Conservation (phyloP, 306 rosid genomes). For the Vicia sativa region DNA sequence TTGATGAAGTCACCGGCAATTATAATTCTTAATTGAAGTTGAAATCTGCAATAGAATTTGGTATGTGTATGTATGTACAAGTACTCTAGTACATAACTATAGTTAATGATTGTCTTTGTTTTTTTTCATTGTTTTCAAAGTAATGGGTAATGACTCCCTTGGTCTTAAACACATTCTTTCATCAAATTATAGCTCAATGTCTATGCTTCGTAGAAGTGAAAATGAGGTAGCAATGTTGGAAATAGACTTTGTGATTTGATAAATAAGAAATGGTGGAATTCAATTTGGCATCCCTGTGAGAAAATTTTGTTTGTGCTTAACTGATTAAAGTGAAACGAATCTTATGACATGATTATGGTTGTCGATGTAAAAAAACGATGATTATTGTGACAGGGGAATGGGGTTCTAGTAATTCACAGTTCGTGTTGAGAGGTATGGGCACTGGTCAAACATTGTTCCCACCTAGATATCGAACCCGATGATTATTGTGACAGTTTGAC, state of each 20-base stretch:
- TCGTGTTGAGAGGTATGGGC: too few species aligned
- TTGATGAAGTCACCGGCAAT: conserved; percentile 53
- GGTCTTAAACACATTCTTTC: conserved; percentile 34
- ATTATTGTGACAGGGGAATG: too few species aligned
- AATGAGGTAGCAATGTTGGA: neutral
- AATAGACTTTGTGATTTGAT: neutral
- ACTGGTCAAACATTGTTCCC: too few species aligned
- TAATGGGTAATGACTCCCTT: conserved; percentile 29
- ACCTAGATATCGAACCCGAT: too few species aligned
- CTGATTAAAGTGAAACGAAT: too few species aligned
- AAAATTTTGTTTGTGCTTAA: too few species aligned
- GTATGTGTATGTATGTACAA: conserved; percentile 43
- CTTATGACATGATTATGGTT: too few species aligned
- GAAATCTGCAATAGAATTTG: conserved; percentile 30
- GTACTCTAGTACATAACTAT: conserved; percentile 49
- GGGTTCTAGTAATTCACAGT: too few species aligned
- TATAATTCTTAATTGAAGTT: conserved; percentile 40
- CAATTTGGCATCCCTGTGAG: neutral
- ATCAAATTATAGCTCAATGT: conserved; percentile 14
- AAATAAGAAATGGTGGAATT: neutral
- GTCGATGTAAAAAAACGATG: too few species aligned
- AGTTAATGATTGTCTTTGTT: conserved; percentile 30
- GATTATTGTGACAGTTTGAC: neutral
- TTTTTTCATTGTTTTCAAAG: conserved; percentile 33
- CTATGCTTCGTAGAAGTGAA: conserved; percentile 1